Conservation (phyloP, 805 yeast species). For the Torulaspora gathmanii region DNA sequence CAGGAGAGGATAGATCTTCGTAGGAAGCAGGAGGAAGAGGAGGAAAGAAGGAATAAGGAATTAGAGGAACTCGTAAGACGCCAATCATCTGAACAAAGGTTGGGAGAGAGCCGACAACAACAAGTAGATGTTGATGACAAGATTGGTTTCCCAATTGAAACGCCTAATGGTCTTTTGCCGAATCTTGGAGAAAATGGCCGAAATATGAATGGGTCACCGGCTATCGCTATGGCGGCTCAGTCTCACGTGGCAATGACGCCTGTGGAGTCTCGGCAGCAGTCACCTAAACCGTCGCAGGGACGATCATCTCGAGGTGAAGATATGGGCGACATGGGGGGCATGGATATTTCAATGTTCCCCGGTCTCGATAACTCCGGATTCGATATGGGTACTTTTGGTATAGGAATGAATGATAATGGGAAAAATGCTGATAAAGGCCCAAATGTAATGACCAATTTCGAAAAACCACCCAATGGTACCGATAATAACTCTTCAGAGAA, state of each 20-base stretch:
- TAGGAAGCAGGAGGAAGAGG: conserved; percentile 30
- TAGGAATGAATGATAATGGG: not conserved
- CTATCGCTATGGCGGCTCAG: conserved; percentile 1
- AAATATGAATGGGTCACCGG: conserved; percentile 4
- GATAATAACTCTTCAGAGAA: conserved; percentile 7
- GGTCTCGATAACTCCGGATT: conserved; percentile 33
- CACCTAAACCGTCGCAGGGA: conserved; percentile 18
- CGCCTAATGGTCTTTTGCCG: conserved; percentile 14
- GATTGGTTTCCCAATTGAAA: conserved; percentile 16
- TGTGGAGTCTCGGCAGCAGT: not conserved
- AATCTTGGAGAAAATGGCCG: conserved; percentile 8
- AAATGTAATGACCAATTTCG: conserved; percentile 3
- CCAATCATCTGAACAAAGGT: conserved; percentile 14
- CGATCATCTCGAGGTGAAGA: conserved; percentile 23
- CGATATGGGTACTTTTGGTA: conserved; percentile 22
- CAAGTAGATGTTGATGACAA: conserved; percentile 11
- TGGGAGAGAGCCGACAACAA: conserved; percentile 10
- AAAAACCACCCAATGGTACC: conserved; percentile 7
- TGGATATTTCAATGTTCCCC: conserved; percentile 33
- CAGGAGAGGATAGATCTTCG: conserved; percentile 30
- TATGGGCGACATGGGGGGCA: conserved; percentile 24
- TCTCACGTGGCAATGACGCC: conserved; percentile 3
- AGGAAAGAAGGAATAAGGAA: conserved; percentile 14
- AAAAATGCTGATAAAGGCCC: not conserved
- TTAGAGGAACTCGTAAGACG: conserved; percentile 12